A percentile compares a stretch with the other conserved stretches of the same genome.
Conservation (phyloP, 1,139 yeast genomes). For the Geotrichum histeridarum region DNA sequence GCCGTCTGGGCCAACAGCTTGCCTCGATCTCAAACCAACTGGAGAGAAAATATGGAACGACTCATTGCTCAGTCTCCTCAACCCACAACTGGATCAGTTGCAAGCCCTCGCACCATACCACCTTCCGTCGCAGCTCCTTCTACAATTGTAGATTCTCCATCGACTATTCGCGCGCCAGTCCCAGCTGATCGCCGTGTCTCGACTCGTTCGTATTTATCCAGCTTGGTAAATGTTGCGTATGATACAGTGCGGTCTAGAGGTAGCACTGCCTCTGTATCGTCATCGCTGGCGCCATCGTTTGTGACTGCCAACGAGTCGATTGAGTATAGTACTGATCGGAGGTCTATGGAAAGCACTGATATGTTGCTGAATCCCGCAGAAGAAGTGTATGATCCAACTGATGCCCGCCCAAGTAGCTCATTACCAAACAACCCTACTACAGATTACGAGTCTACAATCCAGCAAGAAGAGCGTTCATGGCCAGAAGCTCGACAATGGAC, state of each 20-base stretch:
- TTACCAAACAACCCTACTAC: neutral
- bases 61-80: neutral
- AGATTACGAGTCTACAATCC: conserved; percentile 6
- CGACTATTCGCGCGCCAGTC: neutral
- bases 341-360: no score
- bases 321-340: neutral
- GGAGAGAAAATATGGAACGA: conserved; percentile 7
- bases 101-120: neutral
- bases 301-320: conserved; percentile 15
- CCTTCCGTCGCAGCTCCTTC: neutral
- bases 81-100: neutral
- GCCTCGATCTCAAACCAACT: neutral
- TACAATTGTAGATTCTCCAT: neutral
- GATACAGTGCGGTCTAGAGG: conserved; percentile 5
- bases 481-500: neutral
- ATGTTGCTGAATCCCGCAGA: neutral
- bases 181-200: neutral
- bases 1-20: conserved; percentile 1
- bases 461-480: neutral
- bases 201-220: neutral
- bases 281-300: conserved; percentile 12
- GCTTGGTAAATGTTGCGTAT: neutral
- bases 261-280: conserved; percentile 2
- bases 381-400: conserved; percentile 1
- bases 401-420: neutral